Conservation (phyloP, 495 filamentous ascomycete species). For the Penicillium manginii region DNA sequence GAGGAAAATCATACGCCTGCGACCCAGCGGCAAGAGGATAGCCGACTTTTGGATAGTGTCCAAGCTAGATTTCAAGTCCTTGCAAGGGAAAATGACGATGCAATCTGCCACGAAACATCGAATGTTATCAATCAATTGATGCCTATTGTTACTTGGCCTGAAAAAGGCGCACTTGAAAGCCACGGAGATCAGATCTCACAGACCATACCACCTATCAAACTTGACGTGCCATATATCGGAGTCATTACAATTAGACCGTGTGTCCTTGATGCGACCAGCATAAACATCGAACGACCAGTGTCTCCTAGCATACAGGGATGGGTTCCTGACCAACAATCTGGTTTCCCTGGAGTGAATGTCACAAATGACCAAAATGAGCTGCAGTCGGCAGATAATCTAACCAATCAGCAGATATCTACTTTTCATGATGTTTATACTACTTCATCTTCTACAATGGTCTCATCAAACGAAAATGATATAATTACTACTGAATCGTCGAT, state of each 20-base stretch:
- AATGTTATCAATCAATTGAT: not conserved
- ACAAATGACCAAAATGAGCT: not conserved
- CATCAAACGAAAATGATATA: not conserved
- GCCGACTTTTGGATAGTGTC: slow-evolving; percentile 22
- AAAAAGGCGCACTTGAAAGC: not conserved
- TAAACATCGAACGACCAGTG: not conserved
- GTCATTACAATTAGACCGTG: not conserved
- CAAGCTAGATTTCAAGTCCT: not conserved
- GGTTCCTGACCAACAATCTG: not conserved
- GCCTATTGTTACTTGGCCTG: not conserved
- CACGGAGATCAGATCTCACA: not conserved
- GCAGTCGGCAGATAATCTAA: not conserved
- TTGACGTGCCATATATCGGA: not conserved
- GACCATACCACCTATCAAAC: slow-evolving; percentile 11
- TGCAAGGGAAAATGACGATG: slow-evolving; percentile 34
- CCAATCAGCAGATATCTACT: not conserved
- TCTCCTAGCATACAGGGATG: not conserved
- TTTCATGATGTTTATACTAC: not conserved
- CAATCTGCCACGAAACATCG: slow-evolving; percentile 27
- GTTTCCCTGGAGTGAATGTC: too few species aligned
- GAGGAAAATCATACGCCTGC: slow-evolving; percentile 24
- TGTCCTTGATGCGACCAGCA: not conserved
- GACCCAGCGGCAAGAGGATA: slow-evolving; percentile 43
- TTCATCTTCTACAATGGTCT: not conserved
- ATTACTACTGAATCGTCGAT: not conserved